Evolutionary conservation across 805 yeast species (phyloP).

Genomic region (Myxozyma neglecta): DNA sequence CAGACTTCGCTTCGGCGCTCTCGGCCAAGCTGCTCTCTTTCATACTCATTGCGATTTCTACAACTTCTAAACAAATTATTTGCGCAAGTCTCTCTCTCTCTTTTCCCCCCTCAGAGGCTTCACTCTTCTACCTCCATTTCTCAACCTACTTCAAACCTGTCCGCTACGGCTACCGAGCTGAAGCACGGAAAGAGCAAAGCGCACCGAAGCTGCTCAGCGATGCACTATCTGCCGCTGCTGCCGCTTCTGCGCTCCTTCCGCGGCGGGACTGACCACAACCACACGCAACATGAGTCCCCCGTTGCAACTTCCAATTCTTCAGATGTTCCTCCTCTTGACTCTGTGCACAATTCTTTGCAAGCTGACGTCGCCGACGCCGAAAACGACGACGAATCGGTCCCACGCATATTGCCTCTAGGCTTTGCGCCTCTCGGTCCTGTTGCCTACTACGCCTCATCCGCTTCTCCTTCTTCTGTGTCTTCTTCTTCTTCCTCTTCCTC

Average conservation of each 20-base stretch:
- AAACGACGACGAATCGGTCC: background rate
- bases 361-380: background rate
- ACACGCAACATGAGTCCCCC: too few relatives aligned
- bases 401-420: slow-evolving; percentile 9
- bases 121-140: too few relatives aligned
- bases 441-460: slow-evolving; percentile 18
- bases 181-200: background rate
- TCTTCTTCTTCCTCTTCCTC: slow-evolving; percentile 7
- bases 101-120: too few relatives aligned
- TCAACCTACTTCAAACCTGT: too few relatives aligned
- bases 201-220: background rate
- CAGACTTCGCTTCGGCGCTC: slow-evolving; percentile 8
- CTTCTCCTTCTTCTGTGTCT: slow-evolving; percentile 10
- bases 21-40: background rate
- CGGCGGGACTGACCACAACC: background rate
- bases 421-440: slow-evolving; percentile 14
- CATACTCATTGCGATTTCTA: too few relatives aligned
- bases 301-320: too few relatives aligned
- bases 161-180: too few relatives aligned
- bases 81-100: too few relatives aligned
- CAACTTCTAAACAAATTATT: too few relatives aligned
- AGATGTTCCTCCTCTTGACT: too few relatives aligned
- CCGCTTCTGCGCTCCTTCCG: slow-evolving; percentile 27
- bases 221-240: slow-evolving; percentile 28
- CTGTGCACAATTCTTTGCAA: too few relatives aligned